Evolutionary conservation across 2,329 filamentous ascomycete species (phyloP), one percentile per base, ranked within the genome.

Genomic region (Ceratocystis lukuohia): DNA sequence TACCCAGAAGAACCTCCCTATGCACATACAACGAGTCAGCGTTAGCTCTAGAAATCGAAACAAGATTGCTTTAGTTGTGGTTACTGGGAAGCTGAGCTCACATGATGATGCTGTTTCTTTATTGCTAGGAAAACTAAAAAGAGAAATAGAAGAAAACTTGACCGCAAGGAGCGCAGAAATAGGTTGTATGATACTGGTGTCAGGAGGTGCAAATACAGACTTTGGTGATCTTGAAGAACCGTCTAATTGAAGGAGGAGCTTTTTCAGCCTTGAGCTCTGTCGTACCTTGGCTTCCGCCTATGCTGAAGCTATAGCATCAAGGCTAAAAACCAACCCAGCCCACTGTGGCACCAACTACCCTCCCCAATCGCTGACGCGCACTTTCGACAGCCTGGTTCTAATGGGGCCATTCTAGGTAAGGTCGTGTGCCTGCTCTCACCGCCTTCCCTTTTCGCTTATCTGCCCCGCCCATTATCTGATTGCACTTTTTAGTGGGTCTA

Each of bases 1-100:
- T 96, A 74, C 94, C 94, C 72, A 99, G 84, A 75, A 99, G 84
- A 76, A 97, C 90, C 86, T 99, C 94, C 94, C 92, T 97, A 69
- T 33, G 62, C 61, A 44, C 37, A 41, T 41, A 15, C 22, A 28
- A 53, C 41, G 62, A 57, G 15, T 37, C 17, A 59, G 4, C 59
- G 20, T 57, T 62, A 56, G 65, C 28, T 63, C 53, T 62, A 33
- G 20, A 15, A 33, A 50, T 64, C 22, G 37, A 41, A 41, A 5
- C 37, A 59, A n/a, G 28, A 59, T 33, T 1, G 30, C 3, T 28
- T 5, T 15, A 63, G 25, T 33, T 41, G 20, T 10, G n/a, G 15
- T 20, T 50, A 53, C 22, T 20, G 17, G 15, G 25, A n/a, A 30
- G 62, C 25, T 53, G 20, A 25, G 56, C 64, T 65, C 28, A 68